Evolutionary conservation across 148 eudicot species (phyloP).

Genomic region (Heliamphora exappendiculata): DNA sequence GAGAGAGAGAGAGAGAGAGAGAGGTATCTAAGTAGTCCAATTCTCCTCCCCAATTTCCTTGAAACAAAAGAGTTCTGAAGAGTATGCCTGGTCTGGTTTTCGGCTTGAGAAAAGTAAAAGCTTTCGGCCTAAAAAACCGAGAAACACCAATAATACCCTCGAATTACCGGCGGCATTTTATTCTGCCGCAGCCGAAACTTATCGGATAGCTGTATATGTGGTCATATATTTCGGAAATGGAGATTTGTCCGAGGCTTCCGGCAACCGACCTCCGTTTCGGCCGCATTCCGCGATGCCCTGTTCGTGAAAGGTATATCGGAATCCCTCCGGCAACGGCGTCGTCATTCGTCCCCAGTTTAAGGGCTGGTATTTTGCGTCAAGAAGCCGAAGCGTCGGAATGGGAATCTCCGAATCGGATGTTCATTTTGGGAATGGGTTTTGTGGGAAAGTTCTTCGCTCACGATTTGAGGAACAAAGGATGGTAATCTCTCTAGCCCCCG

Average conservation of each 20-base stretch:
- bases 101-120: no score
- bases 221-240: conserved; percentile 18
- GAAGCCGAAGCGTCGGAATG: not conserved
- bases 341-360: not conserved
- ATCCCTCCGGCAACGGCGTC: not conserved
- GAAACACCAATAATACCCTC: no score
- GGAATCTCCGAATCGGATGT: conserved; percentile 38
- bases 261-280: conserved; percentile 8
- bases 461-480: conserved; percentile 44
- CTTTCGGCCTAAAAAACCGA: no score
- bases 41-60: no score
- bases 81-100: no score
- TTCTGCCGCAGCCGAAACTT: no score
- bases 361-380: conserved; percentile 10
- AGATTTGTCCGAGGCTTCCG: conserved; percentile 16
- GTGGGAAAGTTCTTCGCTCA: conserved; percentile 71
- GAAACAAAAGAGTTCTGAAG: no score
- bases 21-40: no score
- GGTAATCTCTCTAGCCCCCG: conserved; percentile 26
- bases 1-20: no score
- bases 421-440: conserved; percentile 78
- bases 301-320: not conserved
- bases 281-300: not conserved
- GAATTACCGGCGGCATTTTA: no score
- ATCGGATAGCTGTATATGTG: no score